Percentiles rank a stretch among this genome's conserved stretches.
These are phyloP conservation scores for Aureobasidium lini DNA, from an alignment of 2,329 filamentous ascomycete species.

Conservation along the genomic window DNA sequence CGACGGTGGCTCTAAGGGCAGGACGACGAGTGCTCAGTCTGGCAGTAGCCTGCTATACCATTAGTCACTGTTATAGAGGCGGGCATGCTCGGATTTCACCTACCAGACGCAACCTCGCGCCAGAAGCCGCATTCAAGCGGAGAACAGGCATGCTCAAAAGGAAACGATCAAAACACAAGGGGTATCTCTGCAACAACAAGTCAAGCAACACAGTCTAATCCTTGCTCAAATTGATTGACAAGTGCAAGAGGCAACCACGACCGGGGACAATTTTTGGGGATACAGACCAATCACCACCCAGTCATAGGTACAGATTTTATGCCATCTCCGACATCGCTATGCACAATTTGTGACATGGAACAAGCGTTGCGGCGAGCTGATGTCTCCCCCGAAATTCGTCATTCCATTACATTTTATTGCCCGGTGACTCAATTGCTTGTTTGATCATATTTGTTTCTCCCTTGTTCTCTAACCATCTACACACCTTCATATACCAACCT, in stretches of 20 bases:
- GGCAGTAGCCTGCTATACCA: conserved; percentile 5
- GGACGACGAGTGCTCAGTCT: conserved; percentile 11
- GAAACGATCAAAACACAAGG: background rate
- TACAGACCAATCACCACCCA: background rate
- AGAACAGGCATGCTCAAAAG: background rate
- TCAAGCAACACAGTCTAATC: background rate
- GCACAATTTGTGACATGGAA: background rate
- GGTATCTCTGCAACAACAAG: background rate
- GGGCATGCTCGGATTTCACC: background rate
- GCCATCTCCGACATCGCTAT: background rate
- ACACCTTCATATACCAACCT: background rate
- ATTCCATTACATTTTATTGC: background rate
- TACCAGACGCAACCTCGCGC: conserved; percentile 10
- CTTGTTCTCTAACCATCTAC: background rate
- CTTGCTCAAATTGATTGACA: background rate
- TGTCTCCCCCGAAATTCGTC: background rate
- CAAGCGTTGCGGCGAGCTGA: background rate
- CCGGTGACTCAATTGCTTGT: background rate
- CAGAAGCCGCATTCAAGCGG: conserved; percentile 5
- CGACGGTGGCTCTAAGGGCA: conserved; percentile 1
- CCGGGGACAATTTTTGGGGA: background rate
- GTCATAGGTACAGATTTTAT: background rate
- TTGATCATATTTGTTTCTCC: background rate
- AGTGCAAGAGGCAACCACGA: background rate
- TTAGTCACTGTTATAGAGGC: background rate